A percentile compares a stretch with the other conserved stretches of the same genome.
These are phyloP conservation scores for Coffea humblotiana DNA, from an alignment of 305 asterid species.

Conservation along the genomic window DNA sequence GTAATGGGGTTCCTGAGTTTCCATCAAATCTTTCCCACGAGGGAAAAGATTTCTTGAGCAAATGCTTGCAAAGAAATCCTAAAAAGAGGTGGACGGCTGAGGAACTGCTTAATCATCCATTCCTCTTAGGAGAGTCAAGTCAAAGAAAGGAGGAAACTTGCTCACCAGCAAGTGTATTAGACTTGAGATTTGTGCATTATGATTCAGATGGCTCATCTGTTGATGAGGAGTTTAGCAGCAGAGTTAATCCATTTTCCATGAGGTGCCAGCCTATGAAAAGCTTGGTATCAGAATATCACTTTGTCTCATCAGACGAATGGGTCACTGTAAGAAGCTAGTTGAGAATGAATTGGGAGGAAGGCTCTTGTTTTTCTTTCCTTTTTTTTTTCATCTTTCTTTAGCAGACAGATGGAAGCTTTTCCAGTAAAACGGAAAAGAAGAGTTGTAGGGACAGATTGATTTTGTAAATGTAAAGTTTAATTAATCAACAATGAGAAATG, in stretches of 20 bases:
- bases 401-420: too few species aligned
- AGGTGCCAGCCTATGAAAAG: slow-evolving; percentile 21
- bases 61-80: neutral
- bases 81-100: slow-evolving; percentile 49
- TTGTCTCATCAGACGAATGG: slow-evolving; percentile 38
- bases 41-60: too few species aligned
- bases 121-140: slow-evolving; percentile 19
- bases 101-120: slow-evolving; percentile 53
- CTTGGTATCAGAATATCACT: neutral
- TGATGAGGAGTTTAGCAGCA: slow-evolving; percentile 16
- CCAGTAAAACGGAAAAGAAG: too few species aligned
- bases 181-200: slow-evolving; percentile 25
- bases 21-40: too few species aligned
- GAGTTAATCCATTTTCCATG: slow-evolving; percentile 29
- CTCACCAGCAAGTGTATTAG: slow-evolving; percentile 61
- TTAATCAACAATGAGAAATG: too few species aligned
- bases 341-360: too few species aligned
- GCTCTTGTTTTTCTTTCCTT: too few species aligned
- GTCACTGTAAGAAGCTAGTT: slow-evolving; percentile 47
- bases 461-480: too few species aligned
- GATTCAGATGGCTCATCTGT: slow-evolving; percentile 29
- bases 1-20: too few species aligned
- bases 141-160: slow-evolving; percentile 1
- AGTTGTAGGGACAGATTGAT: too few species aligned
- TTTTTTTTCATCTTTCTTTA: too few species aligned